Evolutionary conservation across 2,329 filamentous ascomycete genomes (phyloP).

Genomic region (Trichoderma lentiforme): DNA sequence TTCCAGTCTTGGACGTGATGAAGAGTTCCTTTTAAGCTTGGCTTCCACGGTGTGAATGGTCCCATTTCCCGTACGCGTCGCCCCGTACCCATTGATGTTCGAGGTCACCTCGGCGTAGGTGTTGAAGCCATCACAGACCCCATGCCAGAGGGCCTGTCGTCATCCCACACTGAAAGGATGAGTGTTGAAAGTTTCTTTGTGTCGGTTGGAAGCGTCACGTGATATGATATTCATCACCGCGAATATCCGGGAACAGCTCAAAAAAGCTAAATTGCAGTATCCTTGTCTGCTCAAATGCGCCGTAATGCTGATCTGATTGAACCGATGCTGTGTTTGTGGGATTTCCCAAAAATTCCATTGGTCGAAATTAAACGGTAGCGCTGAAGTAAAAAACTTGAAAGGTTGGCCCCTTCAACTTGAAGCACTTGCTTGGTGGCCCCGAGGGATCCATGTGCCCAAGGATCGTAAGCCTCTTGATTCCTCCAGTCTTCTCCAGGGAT

Average conservation of each 20-base stretch:
- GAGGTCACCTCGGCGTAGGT: background rate
- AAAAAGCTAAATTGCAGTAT: background rate
- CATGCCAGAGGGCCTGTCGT: background rate
- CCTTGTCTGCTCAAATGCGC: background rate
- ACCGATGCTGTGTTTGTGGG: background rate
- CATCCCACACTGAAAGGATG: background rate
- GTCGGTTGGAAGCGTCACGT: background rate
- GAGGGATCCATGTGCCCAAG: slow-evolving; percentile 44
- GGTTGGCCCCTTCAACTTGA: background rate
- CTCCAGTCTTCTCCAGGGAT: slow-evolving; percentile 66
- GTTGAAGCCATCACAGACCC: background rate
- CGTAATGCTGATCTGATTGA: background rate
- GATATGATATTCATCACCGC: background rate
- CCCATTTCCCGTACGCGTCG: background rate
- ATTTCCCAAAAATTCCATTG: background rate
- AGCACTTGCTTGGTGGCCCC: slow-evolving; percentile 1
- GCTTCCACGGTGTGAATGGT: background rate
- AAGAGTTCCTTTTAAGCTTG: background rate
- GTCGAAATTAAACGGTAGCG: background rate
- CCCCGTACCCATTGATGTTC: background rate
- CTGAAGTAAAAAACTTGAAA: background rate
- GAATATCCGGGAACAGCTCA: background rate
- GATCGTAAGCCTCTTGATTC: slow-evolving; percentile 41
- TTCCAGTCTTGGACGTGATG: background rate
- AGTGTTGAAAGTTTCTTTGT: background rate